Evolutionary conservation across 179 eudicot species (phyloP).

Genomic region (Carnegiea gigantea): DNA sequence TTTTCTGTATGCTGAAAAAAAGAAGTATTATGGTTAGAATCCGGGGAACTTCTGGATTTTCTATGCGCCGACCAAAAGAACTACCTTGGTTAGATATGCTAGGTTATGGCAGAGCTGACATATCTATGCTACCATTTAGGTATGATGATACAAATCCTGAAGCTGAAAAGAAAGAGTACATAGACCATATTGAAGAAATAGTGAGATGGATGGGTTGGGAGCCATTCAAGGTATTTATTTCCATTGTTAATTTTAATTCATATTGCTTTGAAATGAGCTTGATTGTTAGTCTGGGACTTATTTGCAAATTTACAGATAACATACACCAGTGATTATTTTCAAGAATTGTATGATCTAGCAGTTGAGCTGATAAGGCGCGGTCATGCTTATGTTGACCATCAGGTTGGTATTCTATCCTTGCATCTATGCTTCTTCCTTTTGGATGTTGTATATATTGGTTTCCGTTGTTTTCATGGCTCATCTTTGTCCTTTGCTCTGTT

Average conservation of each 20-base stretch:
- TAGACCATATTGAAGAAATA: slow-evolving; percentile 92
- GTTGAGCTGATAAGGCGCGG: slow-evolving; percentile 84
- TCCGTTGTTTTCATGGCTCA: background rate
- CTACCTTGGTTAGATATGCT: slow-evolving; percentile 9
- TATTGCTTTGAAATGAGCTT: background rate
- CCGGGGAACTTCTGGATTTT: no score
- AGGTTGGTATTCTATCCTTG: slow-evolving; percentile 44
- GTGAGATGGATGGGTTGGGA: slow-evolving; percentile 98
- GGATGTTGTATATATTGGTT: background rate
- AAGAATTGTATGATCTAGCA: slow-evolving; percentile 83
- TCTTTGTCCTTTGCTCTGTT: background rate
- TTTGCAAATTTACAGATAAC: slow-evolving; percentile 54
- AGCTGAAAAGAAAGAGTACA: slow-evolving; percentile 91
- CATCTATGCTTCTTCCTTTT: background rate
- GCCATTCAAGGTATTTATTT: slow-evolving; percentile 72
- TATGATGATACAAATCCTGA: slow-evolving; percentile 97
- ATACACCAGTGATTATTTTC: slow-evolving; percentile 91
- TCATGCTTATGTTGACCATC: slow-evolving; percentile 96
- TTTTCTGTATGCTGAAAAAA: no score
- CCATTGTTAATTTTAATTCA: background rate
- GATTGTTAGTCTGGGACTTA: background rate
- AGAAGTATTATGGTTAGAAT: no score
- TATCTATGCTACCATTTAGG: slow-evolving; percentile 34
- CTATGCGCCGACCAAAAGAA: no score
- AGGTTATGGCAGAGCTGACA: slow-evolving; percentile 5